Conservation (phyloP, 805 yeast species). For the Starmerella floris region DNA sequence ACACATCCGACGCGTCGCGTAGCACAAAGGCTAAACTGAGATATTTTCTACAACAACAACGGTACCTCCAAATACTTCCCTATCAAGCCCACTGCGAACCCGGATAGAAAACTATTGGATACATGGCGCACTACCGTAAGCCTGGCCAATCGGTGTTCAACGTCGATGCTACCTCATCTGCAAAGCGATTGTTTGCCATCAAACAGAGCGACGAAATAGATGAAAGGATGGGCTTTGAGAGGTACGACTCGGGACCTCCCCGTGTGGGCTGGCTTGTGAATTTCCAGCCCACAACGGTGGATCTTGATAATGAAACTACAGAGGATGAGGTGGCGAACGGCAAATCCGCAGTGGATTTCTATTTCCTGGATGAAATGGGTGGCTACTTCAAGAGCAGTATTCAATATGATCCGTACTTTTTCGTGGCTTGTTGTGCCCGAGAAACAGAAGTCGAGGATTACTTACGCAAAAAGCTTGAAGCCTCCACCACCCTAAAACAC, state of each 20-base stretch:
- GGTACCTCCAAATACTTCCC: no score
- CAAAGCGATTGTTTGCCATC: constrained; percentile 8
- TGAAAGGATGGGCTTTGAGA: constrained; percentile 73
- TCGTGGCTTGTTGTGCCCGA: constrained; percentile 41
- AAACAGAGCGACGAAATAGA: constrained; percentile 47
- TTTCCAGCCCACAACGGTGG: constrained; percentile 68
- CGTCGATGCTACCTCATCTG: constrained; percentile 16
- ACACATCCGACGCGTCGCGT: no score
- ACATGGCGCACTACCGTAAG: constrained; percentile 18
- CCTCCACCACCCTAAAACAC: constrained; percentile 36
- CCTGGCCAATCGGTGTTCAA: constrained; percentile 4
- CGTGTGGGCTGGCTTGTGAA: constrained; percentile 83
- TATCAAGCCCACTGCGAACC: no score
- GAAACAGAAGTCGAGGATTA: constrained; percentile 79
- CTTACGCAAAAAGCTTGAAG: constrained; percentile 53
- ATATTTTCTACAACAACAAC: no score
- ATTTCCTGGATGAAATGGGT: constrained; percentile 91
- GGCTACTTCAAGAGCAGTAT: constrained; percentile 83
- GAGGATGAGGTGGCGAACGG: constrained; percentile 38
- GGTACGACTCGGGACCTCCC: constrained; percentile 57
- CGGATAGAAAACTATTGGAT: no score
- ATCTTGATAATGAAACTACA: constrained; percentile 18
- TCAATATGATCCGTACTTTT: constrained; percentile 77
- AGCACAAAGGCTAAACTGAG: no score
- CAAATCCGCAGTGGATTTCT: constrained; percentile 80